Evolutionary conservation across 495 filamentous ascomycete genomes (phyloP), one percentile per base, ranked within the genome.

Genomic region (Penicillium pulvis): DNA sequence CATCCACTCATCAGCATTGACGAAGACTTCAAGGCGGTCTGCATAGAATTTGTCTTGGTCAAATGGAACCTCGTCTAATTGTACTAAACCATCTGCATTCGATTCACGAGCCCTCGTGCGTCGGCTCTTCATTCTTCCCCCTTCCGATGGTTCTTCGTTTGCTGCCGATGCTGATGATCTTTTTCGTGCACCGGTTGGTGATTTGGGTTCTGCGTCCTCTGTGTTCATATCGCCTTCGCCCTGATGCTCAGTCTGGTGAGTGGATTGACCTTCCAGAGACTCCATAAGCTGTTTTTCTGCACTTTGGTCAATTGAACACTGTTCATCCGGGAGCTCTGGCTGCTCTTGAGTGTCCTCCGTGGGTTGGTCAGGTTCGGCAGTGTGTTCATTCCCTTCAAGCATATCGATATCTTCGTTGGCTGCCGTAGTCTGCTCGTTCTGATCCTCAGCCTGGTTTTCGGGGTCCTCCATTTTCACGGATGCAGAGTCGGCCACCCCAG

Each of bases 81-180:
- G 71, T 39, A 68, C 68, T 19, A 73, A 66, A 10, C 63, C 65
- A 20, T 90, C 90, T 2, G 72, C 71, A 57, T 85, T 85, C 6
- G 86, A 89, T 50, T 93, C 91, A 36, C 91, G 83, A 28, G 90
- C 87, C 59, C 90, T 83, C 28, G 90, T 91, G 48, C 93, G 83
- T 66, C 93, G 93, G 74, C 91, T 95, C 64, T 91, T 85, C 64
- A 87, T 84, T 46, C 89, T 81, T 5, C 86, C 83, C 9, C 80
- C 83, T 58, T 89, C 79, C 35, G 68, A 69, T 23, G 75, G 61
- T 16, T 85, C 84, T 9, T 79, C 76, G 42, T 79, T 71, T 14
- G 79, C 79, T 31, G 74, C 77, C 9, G 78, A 77, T 45, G 78
- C 75, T 33, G 77, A 81, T 19, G 81, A 83, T 59, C 81, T 63